A percentile compares a stretch with the other conserved stretches of the same genome.
phyloP scores from a whole-genome alignment of 768 basidiomycete genomes.

The Tulasnella sp. region DNA sequence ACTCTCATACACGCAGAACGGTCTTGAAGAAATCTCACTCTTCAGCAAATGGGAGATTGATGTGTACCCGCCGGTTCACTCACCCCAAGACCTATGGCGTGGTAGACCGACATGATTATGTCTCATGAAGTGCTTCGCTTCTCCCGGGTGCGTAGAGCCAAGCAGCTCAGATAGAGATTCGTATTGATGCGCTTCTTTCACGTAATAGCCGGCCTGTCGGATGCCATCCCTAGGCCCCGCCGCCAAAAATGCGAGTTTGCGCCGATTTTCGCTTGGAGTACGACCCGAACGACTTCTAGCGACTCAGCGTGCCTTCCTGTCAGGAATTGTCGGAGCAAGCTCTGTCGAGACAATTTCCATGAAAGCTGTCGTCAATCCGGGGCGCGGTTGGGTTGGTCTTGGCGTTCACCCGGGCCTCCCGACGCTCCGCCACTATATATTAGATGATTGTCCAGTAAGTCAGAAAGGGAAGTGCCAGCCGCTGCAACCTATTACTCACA shows the following conservation, averaged over 20 bases:
- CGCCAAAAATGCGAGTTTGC: conserved; percentile 4
- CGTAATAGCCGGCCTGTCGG: not conserved
- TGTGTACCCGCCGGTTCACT: not conserved
- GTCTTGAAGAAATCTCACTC: not conserved
- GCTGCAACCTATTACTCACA: not conserved
- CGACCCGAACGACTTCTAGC: not conserved
- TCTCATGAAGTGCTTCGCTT: not conserved
- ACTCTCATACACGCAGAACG: not conserved
- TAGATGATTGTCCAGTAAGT: not conserved
- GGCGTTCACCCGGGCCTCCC: not conserved
- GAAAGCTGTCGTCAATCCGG: not conserved
- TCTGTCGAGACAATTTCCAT: not conserved
- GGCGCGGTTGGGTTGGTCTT: not conserved
- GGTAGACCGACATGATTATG: not conserved
- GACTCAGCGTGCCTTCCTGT: not conserved
- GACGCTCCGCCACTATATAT: not conserved
- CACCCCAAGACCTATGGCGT: not conserved
- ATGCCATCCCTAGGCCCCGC: not conserved
- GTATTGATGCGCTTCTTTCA: not conserved
- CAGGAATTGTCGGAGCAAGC: not conserved
- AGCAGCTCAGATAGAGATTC: not conserved
- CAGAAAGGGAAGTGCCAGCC: not conserved
- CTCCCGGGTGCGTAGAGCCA: not conserved
- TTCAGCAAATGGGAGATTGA: not conserved
- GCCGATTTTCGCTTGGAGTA: not conserved